Evolutionary conservation across 768 basidiomycete genomes (phyloP).

Genomic region (Tubosaeta sp.): DNA sequence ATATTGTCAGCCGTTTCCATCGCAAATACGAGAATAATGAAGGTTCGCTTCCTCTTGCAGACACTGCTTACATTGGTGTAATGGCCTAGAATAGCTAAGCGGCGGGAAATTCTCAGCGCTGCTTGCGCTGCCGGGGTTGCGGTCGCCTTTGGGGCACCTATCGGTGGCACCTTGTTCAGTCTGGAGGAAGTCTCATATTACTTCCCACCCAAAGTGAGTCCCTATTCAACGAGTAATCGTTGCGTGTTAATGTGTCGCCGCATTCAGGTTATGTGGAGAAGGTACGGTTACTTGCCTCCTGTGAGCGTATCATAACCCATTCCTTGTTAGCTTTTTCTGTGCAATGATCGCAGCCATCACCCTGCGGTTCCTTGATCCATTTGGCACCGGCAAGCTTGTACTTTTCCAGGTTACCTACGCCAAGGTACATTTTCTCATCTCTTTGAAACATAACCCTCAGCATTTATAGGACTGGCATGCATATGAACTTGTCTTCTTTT

Average conservation of each 20-base stretch:
- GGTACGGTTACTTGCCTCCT: slow-evolving; percentile 41
- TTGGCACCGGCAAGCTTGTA: slow-evolving; percentile 91
- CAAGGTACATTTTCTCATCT: slow-evolving; percentile 42
- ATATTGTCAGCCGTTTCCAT: slow-evolving; percentile 84
- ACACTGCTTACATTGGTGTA: not conserved
- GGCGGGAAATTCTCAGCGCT: slow-evolving; percentile 91
- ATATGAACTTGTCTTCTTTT: slow-evolving; percentile 81
- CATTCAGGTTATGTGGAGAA: slow-evolving; percentile 84
- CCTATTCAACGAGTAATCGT: not conserved
- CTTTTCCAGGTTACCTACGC: slow-evolving; percentile 90
- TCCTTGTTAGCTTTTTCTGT: slow-evolving; percentile 83
- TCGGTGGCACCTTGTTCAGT: slow-evolving; percentile 89
- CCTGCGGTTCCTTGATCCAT: slow-evolving; percentile 88
- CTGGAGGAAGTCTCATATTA: slow-evolving; percentile 96
- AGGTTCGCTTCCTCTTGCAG: slow-evolving; percentile 42
- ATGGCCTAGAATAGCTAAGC: slow-evolving; percentile 57
- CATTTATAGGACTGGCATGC: slow-evolving; percentile 83
- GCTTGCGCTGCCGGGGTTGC: slow-evolving; percentile 97
- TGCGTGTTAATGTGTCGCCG: slow-evolving; percentile 2
- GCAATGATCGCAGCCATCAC: slow-evolving; percentile 97
- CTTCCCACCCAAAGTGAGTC: slow-evolving; percentile 82
- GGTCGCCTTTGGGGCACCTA: slow-evolving; percentile 95
- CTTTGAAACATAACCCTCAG: slow-evolving; percentile 1
- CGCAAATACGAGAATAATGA: slow-evolving; percentile 94
- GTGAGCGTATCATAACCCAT: not conserved